Percentiles rank a stretch among this genome's conserved stretches.
Evolutionary conservation across 2,329 filamentous ascomycete genomes (phyloP).

Genomic region (Canariomyces notabilis): DNA sequence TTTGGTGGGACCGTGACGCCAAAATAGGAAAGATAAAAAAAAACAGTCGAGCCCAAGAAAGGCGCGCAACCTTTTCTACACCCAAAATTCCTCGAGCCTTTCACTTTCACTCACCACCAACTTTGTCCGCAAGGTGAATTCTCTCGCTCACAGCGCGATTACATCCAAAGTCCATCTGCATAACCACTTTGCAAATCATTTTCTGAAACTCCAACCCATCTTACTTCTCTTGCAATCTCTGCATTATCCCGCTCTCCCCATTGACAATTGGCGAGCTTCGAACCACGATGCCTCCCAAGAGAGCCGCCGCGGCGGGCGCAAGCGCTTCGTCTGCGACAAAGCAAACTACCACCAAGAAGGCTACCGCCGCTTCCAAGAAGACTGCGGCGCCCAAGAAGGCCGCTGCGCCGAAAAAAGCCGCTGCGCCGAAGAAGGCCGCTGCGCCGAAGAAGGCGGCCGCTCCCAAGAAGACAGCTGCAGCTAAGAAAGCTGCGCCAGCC

Average conservation of each 20-base stretch:
- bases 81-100: slow-evolving; percentile 16
- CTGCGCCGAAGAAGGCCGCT: slow-evolving; percentile 17
- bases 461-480: slow-evolving; percentile 17
- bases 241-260: not conserved
- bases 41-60: slow-evolving; percentile 13
- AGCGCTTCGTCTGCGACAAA: slow-evolving; percentile 11
- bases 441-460: slow-evolving; percentile 16
- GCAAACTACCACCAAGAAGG: slow-evolving; percentile 16
- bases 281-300: slow-evolving; percentile 23
- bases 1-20: slow-evolving; percentile 6
- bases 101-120: not conserved
- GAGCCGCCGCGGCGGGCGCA: slow-evolving; percentile 11
- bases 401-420: slow-evolving; percentile 10
- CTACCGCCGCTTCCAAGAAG: slow-evolving; percentile 12
- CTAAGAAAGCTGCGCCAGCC: slow-evolving; percentile 14
- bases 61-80: slow-evolving; percentile 10
- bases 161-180: not conserved
- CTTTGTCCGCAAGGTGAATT: slow-evolving; percentile 10
- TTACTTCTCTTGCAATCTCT: slow-evolving; percentile 1
- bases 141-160: slow-evolving; percentile 3
- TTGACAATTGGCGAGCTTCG: slow-evolving; percentile 5
- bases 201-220: not conserved
- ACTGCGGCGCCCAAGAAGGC: slow-evolving; percentile 11
- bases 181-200: not conserved
- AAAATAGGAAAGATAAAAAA: slow-evolving; percentile 17